Conservation (phyloP, 495 filamentous ascomycete species). For the Penicillium cataractarum region DNA sequence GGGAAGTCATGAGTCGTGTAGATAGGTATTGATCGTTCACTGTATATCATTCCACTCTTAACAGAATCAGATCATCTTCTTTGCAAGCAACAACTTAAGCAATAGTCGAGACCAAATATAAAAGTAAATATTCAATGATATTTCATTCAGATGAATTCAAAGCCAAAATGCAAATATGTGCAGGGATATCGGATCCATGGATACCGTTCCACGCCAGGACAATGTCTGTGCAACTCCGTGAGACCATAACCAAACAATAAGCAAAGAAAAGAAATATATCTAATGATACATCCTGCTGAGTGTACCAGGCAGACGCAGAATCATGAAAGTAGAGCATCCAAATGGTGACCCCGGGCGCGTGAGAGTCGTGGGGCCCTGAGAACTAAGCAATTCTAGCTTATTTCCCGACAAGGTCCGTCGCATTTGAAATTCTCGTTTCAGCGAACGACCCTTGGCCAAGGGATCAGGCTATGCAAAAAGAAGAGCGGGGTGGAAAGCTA, state of each 20-base stretch:
- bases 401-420: slow-evolving; percentile 4
- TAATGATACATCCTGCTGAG: slow-evolving; percentile 26
- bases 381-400: slow-evolving; percentile 1
- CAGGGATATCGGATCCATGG: slow-evolving; percentile 12
- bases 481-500: not conserved
- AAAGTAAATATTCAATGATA: slow-evolving; percentile 6
- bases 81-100: not conserved
- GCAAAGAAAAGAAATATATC: not conserved
- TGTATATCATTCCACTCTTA: not conserved
- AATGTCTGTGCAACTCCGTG: slow-evolving; percentile 28
- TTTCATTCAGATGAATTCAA: slow-evolving; percentile 3
- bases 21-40: not conserved
- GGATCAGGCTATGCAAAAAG: slow-evolving; percentile 6
- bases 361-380: slow-evolving; percentile 2
- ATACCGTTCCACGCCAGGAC: slow-evolving; percentile 25
- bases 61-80: not conserved
- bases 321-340: not conserved
- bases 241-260: slow-evolving; percentile 13
- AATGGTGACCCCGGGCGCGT: slow-evolving; percentile 5
- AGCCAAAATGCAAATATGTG: slow-evolving; percentile 26
- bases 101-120: not conserved
- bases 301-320: slow-evolving; percentile 13
- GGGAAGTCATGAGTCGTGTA: not conserved
- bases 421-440: slow-evolving; percentile 15
- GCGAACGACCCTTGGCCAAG: slow-evolving; percentile 10